These are phyloP conservation scores for Pleurotus sapidus DNA, from an alignment of 768 basidiomycete species.

Conservation along the genomic window DNA sequence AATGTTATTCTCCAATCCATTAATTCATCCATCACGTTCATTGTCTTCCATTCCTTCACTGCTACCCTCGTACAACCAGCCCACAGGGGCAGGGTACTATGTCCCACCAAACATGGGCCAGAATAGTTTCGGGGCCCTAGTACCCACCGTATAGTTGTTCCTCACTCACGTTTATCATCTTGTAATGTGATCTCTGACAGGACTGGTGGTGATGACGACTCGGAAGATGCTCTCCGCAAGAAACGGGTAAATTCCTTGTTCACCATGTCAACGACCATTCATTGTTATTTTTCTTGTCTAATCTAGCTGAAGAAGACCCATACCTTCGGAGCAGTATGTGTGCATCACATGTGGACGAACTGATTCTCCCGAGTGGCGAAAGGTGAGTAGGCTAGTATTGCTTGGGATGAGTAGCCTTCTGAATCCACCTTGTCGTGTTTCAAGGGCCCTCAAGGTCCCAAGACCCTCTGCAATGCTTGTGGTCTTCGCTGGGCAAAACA, in stretches of 20 bases:
- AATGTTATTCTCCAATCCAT: too few species aligned
- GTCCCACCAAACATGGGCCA: slow-evolving; percentile 22
- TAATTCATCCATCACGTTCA: too few species aligned
- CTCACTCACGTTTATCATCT: too few species aligned
- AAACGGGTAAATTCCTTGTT: slow-evolving; percentile 49
- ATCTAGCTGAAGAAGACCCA: slow-evolving; percentile 45
- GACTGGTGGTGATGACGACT: slow-evolving; percentile 36
- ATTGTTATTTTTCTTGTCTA: too few species aligned
- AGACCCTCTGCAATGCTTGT: slow-evolving; percentile 97
- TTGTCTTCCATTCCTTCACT: too few species aligned
- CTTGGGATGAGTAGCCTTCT: slow-evolving; percentile 1
- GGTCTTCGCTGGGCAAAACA: slow-evolving; percentile 89
- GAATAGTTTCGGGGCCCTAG: not conserved
- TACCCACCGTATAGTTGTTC: too few species aligned
- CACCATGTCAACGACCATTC: not conserved
- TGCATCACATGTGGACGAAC: slow-evolving; percentile 93
- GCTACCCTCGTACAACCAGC: too few species aligned
- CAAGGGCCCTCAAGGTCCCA: slow-evolving; percentile 90
- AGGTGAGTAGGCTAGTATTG: slow-evolving; percentile 38
- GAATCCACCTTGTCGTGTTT: not conserved
- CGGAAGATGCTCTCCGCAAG: slow-evolving; percentile 53
- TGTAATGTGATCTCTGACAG: too few species aligned
- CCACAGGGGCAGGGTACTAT: slow-evolving; percentile 16
- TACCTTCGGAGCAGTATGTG: slow-evolving; percentile 66
- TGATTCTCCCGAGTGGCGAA: slow-evolving; percentile 97